Percentiles rank a stretch among this genome's conserved stretches.
phyloP scores from a whole-genome alignment of 345 rosid genomes.

The Citrus trifoliata region DNA sequence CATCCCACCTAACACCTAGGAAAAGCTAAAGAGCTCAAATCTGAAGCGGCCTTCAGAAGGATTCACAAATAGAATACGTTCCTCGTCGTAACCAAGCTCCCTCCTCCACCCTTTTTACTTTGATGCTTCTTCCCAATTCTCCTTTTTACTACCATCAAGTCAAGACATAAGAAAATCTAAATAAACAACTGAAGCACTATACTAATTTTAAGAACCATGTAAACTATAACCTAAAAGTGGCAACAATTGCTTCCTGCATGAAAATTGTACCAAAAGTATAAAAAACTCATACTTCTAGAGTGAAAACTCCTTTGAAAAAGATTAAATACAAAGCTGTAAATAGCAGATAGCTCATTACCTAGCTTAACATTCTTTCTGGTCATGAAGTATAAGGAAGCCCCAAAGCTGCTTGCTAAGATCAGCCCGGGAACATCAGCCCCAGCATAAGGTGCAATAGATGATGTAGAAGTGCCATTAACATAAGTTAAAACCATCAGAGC shows the following conservation, averaged over 20 bases:
- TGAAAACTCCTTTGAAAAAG: neutral
- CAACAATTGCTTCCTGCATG: neutral
- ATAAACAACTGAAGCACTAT: neutral
- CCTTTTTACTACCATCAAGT: neutral
- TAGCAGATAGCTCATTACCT: conserved; percentile 44
- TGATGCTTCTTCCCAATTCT: neutral
- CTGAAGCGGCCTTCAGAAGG: neutral
- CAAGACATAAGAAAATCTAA: neutral
- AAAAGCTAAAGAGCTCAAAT: neutral
- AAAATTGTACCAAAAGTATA: neutral
- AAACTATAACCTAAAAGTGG: neutral
- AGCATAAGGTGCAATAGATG: conserved; percentile 42
- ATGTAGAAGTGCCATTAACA: conserved; percentile 63
- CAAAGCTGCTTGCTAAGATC: conserved; percentile 75
- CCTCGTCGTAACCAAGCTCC: neutral
- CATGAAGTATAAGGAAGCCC: conserved; percentile 93
- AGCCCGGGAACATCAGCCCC: conserved; percentile 90
- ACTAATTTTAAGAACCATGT: neutral
- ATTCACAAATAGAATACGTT: neutral
- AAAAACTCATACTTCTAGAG: neutral
- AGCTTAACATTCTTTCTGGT: conserved; percentile 73
- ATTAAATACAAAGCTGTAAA: neutral
- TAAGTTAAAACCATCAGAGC: conserved; percentile 80
- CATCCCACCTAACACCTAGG: neutral
- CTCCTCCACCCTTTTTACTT: neutral